These are phyloP conservation scores for Pseudogymnoascus sp. DNA, from an alignment of 2,329 filamentous ascomycete genomes.

Conservation along the genomic window DNA sequence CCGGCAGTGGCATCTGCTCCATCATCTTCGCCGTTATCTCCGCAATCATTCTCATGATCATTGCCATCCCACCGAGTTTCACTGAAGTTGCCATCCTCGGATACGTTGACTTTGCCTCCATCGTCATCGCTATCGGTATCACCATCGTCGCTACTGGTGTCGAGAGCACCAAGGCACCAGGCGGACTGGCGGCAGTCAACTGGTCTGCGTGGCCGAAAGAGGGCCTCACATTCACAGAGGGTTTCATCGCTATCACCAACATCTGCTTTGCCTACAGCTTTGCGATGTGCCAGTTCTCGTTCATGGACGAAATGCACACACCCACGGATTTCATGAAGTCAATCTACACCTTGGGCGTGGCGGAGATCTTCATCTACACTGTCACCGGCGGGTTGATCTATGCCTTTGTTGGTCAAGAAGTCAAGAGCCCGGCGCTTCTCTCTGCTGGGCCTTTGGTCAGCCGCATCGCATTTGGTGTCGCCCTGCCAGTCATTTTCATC, in stretches of 20 bases:
- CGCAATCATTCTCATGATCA: conserved; percentile 41
- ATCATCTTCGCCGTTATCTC: conserved; percentile 47
- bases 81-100: conserved; percentile 47
- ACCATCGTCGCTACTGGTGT: conserved; percentile 49
- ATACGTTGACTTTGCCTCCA: conserved; percentile 47
- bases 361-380: conserved; percentile 49
- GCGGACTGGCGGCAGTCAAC: conserved; percentile 11
- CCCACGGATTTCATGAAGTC: conserved; percentile 29
- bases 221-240: conserved; percentile 34
- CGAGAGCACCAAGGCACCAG: conserved; percentile 9
- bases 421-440: conserved; percentile 51
- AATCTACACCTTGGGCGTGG: conserved; percentile 42
- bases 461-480: conserved; percentile 53
- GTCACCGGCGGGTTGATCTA: conserved; percentile 52
- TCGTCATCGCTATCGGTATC: conserved; percentile 45
- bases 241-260: conserved; percentile 45
- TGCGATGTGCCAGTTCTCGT: conserved; percentile 23
- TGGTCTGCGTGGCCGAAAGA: conserved; percentile 23
- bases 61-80: conserved; percentile 49
- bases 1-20: conserved; percentile 45
- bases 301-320: conserved; percentile 28
- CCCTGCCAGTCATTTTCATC: conserved; percentile 53
- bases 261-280: conserved; percentile 52
- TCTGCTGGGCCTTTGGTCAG: conserved; percentile 42
- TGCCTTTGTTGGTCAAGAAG: conserved; percentile 46